Conservation (phyloP, 495 filamentous ascomycete genomes). For the Cercophora scortea region DNA sequence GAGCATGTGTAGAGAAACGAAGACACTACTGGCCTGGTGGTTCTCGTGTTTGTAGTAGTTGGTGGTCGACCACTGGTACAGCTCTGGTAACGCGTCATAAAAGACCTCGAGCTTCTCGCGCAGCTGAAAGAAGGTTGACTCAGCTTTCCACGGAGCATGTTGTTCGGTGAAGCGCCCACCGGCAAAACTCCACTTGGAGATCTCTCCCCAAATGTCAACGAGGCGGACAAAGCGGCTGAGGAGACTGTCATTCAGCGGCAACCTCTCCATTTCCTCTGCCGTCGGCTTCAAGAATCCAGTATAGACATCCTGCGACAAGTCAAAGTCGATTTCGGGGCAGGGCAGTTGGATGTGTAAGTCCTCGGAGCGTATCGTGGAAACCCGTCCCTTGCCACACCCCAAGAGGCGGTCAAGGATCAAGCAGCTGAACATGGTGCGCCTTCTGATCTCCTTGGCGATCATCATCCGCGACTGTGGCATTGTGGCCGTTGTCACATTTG, state of each 20-base stretch:
- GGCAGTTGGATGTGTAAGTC: conserved; percentile 64
- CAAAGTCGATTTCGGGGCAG: conserved; percentile 57
- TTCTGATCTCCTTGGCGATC: conserved; percentile 65
- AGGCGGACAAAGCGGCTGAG: conserved; percentile 69
- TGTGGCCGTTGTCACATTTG: conserved; percentile 9
- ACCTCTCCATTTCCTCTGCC: conserved; percentile 16
- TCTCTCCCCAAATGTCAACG: conserved; percentile 70
- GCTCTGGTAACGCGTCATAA: conserved; percentile 57
- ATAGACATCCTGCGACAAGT: conserved; percentile 60
- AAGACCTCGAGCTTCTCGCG: conserved; percentile 56
- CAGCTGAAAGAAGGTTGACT: conserved; percentile 56
- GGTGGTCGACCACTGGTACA: conserved; percentile 59
- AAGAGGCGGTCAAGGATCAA: conserved; percentile 77
- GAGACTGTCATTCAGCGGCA: conserved; percentile 50
- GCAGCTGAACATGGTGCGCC: conserved; percentile 81
- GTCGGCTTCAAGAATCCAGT: conserved; percentile 39
- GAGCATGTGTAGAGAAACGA: conserved; percentile 70
- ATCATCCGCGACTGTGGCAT: conserved; percentile 38
- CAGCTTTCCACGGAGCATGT: conserved; percentile 54
- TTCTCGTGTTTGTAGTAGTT: conserved; percentile 80
- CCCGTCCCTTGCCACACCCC: conserved; percentile 66
- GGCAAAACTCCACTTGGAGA: conserved; percentile 67
- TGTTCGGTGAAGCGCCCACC: conserved; percentile 59
- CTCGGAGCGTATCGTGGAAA: conserved; percentile 58
- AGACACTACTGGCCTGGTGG: conserved; percentile 64